Evolutionary conservation across 176 grass and related monocot species (phyloP).

Genomic region (Oryza australiensis): DNA sequence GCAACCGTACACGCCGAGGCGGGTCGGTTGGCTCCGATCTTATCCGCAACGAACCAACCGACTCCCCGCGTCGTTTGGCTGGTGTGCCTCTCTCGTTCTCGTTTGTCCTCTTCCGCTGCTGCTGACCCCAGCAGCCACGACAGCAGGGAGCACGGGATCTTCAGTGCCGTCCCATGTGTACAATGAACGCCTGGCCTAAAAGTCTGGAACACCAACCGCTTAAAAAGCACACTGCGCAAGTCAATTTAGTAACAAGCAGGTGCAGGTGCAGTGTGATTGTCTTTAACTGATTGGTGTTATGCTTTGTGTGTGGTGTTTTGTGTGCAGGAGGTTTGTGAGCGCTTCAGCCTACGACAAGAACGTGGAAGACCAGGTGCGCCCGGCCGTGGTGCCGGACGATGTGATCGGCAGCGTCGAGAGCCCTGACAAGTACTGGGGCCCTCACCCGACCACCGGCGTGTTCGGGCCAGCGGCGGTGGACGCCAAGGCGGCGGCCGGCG

Average conservation of each 20-base stretch:
- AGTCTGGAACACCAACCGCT: no score
- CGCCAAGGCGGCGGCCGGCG: slow-evolving; percentile 9
- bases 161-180: not conserved
- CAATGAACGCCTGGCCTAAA: no score
- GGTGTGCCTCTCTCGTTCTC: not conserved
- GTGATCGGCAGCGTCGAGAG: slow-evolving; percentile 62
- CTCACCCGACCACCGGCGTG: slow-evolving; percentile 83
- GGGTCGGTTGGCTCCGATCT: not conserved
- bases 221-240: not conserved
- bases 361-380: slow-evolving; percentile 73
- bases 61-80: not conserved
- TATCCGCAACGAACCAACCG: slow-evolving; percentile 8
- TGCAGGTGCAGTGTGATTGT: not conserved
- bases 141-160: not conserved
- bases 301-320: not conserved
- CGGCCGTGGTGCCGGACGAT: slow-evolving; percentile 84
- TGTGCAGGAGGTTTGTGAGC: slow-evolving; percentile 63
- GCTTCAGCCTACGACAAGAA: slow-evolving; percentile 92
- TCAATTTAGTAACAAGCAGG: not conserved
- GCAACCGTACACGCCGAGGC: not conserved
- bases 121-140: not conserved
- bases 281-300: not conserved
- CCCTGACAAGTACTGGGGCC: slow-evolving; percentile 90
- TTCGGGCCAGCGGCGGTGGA: slow-evolving; percentile 62
- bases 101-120: not conserved